phyloP scores from a whole-genome alignment of 352 stramenopile genomes.

The Sclerospora graminicola region DNA sequence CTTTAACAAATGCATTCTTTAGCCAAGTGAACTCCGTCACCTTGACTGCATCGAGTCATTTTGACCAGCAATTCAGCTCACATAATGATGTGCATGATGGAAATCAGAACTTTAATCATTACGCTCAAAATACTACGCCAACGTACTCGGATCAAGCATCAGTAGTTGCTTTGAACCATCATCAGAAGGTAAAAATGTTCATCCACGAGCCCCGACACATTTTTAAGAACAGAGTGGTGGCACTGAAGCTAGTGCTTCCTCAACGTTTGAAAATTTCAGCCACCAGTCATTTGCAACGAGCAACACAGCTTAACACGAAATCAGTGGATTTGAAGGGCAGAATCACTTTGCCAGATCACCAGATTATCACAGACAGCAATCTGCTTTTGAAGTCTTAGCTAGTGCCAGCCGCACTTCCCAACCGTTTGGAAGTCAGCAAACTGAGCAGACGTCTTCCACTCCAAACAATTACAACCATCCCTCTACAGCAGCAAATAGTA shows the following conservation, averaged over 20 bases:
- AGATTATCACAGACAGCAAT: constrained; percentile 11
- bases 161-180: constrained; percentile 3
- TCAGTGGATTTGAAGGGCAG: constrained; percentile 6
- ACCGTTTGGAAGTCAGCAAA: constrained; percentile 6
- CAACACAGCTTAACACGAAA: constrained; percentile 6
- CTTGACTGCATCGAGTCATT: constrained; percentile 2
- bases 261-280: constrained; percentile 9
- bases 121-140: constrained; percentile 3
- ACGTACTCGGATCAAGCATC: constrained; percentile 7
- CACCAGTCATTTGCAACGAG: constrained; percentile 15
- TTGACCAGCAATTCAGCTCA: constrained; percentile 9
- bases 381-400: constrained; percentile 7
- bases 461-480: constrained; percentile 11
- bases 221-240: constrained; percentile 8
- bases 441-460: constrained; percentile 8
- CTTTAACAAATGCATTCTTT: constrained; percentile 15
- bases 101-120: constrained; percentile 11
- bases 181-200: not conserved
- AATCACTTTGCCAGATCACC: constrained; percentile 6
- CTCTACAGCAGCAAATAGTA: no score
- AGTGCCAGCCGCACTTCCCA: constrained; percentile 5
- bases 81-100: constrained; percentile 5
- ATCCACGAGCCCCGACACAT: constrained; percentile 4
- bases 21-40: constrained; percentile 3
- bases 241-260: constrained; percentile 1